Evolutionary conservation across 768 basidiomycete genomes (phyloP).

Genomic region (Rhodosporidiobolus odoratus): DNA sequence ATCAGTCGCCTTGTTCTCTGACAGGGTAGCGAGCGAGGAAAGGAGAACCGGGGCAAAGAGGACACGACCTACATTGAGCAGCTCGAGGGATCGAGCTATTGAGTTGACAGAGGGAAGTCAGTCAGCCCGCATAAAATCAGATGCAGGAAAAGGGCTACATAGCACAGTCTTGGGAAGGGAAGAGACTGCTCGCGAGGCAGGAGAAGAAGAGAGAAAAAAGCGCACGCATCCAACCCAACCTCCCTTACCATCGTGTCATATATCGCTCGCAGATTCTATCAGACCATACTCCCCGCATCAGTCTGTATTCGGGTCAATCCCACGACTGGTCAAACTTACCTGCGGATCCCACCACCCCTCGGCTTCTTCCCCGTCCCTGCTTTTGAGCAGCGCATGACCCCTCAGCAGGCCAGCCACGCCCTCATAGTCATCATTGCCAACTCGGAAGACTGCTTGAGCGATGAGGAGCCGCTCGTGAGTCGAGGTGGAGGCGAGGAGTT

Average conservation of each 20-base stretch:
- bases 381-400: slow-evolving; percentile 21
- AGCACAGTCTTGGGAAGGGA: no score
- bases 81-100: not conserved
- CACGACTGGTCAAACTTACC: slow-evolving; percentile 21
- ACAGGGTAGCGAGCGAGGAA: not conserved
- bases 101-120: not conserved
- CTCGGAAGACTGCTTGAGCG: slow-evolving; percentile 24
- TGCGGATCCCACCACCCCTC: slow-evolving; percentile 16
- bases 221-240: not conserved
- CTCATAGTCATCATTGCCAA: slow-evolving; percentile 4
- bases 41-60: not conserved
- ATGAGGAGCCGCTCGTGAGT: slow-evolving; percentile 27
- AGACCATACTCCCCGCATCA: not conserved
- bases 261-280: not conserved
- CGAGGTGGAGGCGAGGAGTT: slow-evolving; percentile 6
- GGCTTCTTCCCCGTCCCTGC: not conserved
- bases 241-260: not conserved
- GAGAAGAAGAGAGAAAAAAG: not conserved
- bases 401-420: not conserved
- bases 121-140: not conserved
- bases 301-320: no score
- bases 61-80: slow-evolving; percentile 4
- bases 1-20: no score
- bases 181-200: not conserved
- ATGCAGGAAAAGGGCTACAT: not conserved